Base-by-base conservation (phyloP, 2,329 filamentous ascomycete genomes). In the Colletotrichum viniferum region DNA sequence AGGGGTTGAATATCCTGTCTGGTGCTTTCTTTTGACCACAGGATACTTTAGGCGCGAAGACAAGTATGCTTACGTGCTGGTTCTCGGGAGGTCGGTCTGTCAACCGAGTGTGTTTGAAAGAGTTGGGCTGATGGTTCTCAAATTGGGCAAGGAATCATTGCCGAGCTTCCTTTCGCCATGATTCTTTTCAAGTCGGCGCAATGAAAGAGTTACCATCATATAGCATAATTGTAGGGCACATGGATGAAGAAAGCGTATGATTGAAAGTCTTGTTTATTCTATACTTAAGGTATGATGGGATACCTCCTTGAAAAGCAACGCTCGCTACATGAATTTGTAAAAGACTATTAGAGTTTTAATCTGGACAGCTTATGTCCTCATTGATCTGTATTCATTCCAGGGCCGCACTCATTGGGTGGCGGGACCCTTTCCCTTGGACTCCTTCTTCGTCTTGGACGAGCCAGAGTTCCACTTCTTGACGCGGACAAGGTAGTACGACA, bases 401-500 rank as follows among this genome's bases (percentile, higher is more conserved):
- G 12, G 6, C 3, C 13, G 14, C 32, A 48, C 48, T 52, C 55
- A 74, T 61, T 71, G 72, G 3, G 72, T 43, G 10, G 60, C 60
- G 6, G 32, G 28, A 3, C 30, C 60, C 67, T 71, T 71, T 38
- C 72, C 66, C 71, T 73, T 73, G 14, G 48, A 34, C 66, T 65
- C 52, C 61, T 73, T 73, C 56, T 71, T 74, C 5, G 72, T 6
- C 61, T 74, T 74, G 3, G 71, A 74, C 12, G 66, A 16, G 48
- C 68, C 68, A 6, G 72, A 65, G 55, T 74, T 66, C 72, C 72
- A 74, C 61, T 74, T 74, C 67, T 74, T 74, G 21, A 74, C 72
- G 28, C 72, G 72, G 34, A 74, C 90, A 24, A 91, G 78, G 82
- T 90, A 95, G 82, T 95, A 95, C 1, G 92, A 82, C 13, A 87